A percentile compares a stretch with the other conserved stretches of the same genome.
These are phyloP conservation scores for Pyrrhoderma lamaoense DNA, from an alignment of 1,284 basidiomycete genomes.

Conservation along the genomic window DNA sequence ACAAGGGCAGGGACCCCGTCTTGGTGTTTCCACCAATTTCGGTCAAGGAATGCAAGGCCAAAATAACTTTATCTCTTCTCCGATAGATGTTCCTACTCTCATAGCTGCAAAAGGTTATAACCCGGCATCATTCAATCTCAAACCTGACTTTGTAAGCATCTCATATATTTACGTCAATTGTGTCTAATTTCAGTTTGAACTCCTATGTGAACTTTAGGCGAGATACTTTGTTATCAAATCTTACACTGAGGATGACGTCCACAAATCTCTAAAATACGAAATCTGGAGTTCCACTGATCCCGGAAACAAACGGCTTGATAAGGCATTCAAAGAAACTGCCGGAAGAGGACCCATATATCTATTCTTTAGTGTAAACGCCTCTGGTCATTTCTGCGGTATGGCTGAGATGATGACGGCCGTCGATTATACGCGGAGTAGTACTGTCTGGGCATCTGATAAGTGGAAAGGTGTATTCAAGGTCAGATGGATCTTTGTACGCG, in stretches of 20 bases:
- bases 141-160: conserved; percentile 63
- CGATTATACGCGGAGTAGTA: conserved; percentile 80
- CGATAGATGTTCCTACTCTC: conserved; percentile 80
- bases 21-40: conserved; percentile 33
- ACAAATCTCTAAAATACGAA: conserved; percentile 93
- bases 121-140: conserved; percentile 76
- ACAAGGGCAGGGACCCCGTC: conserved; percentile 33
- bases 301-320: conserved; percentile 91
- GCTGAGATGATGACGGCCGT: conserved; percentile 92
- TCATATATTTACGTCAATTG: not conserved
- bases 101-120: conserved; percentile 89
- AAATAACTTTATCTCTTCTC: conserved; percentile 41
- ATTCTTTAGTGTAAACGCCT: conserved; percentile 95
- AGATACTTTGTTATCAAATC: conserved; percentile 96
- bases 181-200: not conserved
- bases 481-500: conserved; percentile 91
- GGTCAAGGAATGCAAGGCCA: conserved; percentile 24
- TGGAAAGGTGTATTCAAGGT: conserved; percentile 98
- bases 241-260: conserved; percentile 96
- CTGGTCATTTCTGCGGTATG: conserved; percentile 95
- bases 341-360: conserved; percentile 88
- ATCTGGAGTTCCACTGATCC: conserved; percentile 96
- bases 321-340: conserved; percentile 86
- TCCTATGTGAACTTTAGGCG: conserved; percentile 41
- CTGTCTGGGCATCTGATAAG: conserved; percentile 96